These are phyloP conservation scores for Colletotrichum lupini DNA, from an alignment of 2,329 filamentous ascomycete species.

Conservation along the genomic window DNA sequence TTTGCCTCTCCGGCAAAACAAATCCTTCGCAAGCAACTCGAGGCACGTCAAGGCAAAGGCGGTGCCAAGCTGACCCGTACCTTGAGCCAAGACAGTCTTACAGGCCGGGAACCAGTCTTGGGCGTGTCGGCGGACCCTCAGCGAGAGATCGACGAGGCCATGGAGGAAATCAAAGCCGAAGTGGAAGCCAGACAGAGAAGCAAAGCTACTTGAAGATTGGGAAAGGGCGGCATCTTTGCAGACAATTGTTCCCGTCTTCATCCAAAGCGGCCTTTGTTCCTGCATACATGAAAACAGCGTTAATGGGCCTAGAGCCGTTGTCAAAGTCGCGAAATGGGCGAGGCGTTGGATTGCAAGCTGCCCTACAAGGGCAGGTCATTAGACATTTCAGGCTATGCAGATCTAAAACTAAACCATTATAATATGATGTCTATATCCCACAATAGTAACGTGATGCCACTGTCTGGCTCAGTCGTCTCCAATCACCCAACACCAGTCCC, in stretches of 20 bases:
- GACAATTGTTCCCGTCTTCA: background rate
- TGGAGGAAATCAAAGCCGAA: slow-evolving; percentile 79
- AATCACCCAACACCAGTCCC: background rate
- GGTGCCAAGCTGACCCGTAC: slow-evolving; percentile 59
- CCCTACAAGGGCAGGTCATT: slow-evolving; percentile 10
- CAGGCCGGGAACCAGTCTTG: slow-evolving; percentile 71
- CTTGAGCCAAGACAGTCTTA: slow-evolving; percentile 68
- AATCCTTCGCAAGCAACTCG: slow-evolving; percentile 66
- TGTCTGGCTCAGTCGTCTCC: background rate
- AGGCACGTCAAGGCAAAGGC: slow-evolving; percentile 63
- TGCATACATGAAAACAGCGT: background rate
- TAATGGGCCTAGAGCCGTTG: too few species aligned
- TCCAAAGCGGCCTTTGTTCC: background rate
- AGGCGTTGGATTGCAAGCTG: background rate
- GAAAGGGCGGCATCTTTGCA: background rate
- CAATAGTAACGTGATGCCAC: background rate
- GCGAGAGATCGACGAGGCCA: slow-evolving; percentile 80
- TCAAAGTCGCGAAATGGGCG: background rate
- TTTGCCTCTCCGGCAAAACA: slow-evolving; percentile 84
- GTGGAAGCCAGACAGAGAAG: slow-evolving; percentile 62
- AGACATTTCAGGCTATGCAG: slow-evolving; percentile 19
- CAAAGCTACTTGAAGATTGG: slow-evolving; percentile 21
- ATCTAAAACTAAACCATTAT: slow-evolving; percentile 22
- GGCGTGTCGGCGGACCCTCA: slow-evolving; percentile 84
- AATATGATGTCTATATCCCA: slow-evolving; percentile 14